Evolutionary conservation across 257 asterid genomes (phyloP).

Genomic region (Solanum lycopersicoides): DNA sequence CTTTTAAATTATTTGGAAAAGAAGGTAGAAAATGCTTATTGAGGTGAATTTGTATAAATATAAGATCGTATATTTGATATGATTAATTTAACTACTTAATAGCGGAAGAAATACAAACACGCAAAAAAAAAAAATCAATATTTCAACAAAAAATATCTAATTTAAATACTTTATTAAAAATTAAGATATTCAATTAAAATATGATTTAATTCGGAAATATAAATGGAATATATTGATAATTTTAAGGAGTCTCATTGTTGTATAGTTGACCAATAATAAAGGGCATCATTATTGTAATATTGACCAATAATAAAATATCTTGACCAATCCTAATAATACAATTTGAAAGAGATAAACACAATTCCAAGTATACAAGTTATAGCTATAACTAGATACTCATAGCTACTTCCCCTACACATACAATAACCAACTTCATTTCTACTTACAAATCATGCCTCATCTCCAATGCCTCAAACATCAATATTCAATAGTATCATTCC

Average conservation of each 20-base stretch:
- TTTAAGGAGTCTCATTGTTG: too few species aligned
- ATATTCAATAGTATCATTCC: not conserved
- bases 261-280: too few species aligned
- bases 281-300: too few species aligned
- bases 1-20: too few species aligned
- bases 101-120: not conserved
- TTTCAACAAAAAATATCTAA: too few species aligned
- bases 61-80: too few species aligned
- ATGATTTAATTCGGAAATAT: too few species aligned
- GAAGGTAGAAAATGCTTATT: not conserved
- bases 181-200: too few species aligned
- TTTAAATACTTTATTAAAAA: too few species aligned
- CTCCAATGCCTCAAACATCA: not conserved
- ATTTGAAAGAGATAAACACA: not conserved
- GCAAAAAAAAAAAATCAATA: too few species aligned
- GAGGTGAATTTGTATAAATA: not conserved
- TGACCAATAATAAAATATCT: not conserved
- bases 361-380: too few species aligned
- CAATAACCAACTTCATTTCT: not conserved
- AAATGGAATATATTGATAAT: too few species aligned
- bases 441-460: not conserved
- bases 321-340: not conserved
- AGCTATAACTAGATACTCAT: not conserved
- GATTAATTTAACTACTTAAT: not conserved
- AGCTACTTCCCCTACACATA: not conserved